Base-by-base conservation (phyloP, 768 basidiomycete genomes). In the Phaffia tasmanica region DNA sequence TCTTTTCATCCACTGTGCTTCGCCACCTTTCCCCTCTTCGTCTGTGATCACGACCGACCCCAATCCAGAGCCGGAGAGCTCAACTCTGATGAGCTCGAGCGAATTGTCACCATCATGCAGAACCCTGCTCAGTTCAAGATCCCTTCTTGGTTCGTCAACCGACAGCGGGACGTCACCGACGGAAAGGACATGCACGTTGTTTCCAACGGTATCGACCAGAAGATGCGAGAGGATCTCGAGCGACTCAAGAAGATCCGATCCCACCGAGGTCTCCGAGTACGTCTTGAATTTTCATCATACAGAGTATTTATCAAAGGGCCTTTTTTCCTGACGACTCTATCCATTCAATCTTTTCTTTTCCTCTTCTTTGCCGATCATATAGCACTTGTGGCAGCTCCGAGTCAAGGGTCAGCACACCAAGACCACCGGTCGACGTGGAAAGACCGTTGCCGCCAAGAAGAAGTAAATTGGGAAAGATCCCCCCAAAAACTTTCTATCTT, bases 321-420 rank as follows among this genome's bases (percentile, higher is more conserved):
- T 3, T 16, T 60, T 19, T 16, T 29, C 48, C 30, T 4, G 25
- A 18, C 23, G 27, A 27, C 23, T 49, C 30, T 42, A 47, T 21
- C 30, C 58, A n/a, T 19, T 57, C 56, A 16, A 23, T 57, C 56
- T 15, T 57, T 29, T 7, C 30, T 32, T 60, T 15, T 30, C 6
- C 30, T 27, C 29, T 23, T 59, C 57, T 32, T 59, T 59, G 11
- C 30, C n/a, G 91, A 90, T 72, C 81, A 92, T 70, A 86, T 93
- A 74, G n/a, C 75, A 76, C 73, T 77, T 76, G 75, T 79, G 79
- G 79, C 75, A 75, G 68, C 73, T 79, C 65, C 73, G 76, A 67
- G 94, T 98, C 62, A 82, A 95, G 72, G 94, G 94, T 74, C 95
- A 99, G 76, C 95, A 98, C 83, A 99, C 95, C 72, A 98, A 98